A percentile compares a stretch with the other conserved stretches of the same genome.
phyloP scores from a whole-genome alignment of 192 early-diverging fungal species.

The Coemansia sp. region DNA sequence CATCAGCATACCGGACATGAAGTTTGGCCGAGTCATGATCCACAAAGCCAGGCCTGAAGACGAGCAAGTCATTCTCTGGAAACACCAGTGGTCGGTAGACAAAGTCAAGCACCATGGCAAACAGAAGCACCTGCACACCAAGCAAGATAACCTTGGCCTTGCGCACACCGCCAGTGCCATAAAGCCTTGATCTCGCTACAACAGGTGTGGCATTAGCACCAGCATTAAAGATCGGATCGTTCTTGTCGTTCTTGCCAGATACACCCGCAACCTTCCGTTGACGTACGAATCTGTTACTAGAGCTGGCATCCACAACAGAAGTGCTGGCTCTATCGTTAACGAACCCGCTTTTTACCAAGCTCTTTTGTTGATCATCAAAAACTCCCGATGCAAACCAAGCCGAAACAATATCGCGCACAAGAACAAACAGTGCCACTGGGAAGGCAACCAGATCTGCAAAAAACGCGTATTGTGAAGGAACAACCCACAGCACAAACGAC shows the following conservation, averaged over 20 bases:
- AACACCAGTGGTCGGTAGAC: slow-evolving; percentile 45
- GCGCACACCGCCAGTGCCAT: slow-evolving; percentile 4
- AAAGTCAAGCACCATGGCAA: slow-evolving; percentile 52
- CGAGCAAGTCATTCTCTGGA: slow-evolving; percentile 27
- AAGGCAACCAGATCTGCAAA: slow-evolving; percentile 47
- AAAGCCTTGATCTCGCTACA: neutral
- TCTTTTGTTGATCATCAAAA: slow-evolving; percentile 2
- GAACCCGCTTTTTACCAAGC: neutral
- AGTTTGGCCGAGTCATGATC: slow-evolving; percentile 45
- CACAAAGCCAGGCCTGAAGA: slow-evolving; percentile 47
- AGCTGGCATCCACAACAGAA: neutral
- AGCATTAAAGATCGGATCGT: slow-evolving; percentile 2
- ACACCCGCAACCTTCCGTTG: neutral
- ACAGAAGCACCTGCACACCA: slow-evolving; percentile 26
- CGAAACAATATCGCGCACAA: slow-evolving; percentile 33
- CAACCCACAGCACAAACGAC: slow-evolving; percentile 43
- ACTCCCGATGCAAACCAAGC: slow-evolving; percentile 14
- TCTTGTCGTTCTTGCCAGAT: neutral
- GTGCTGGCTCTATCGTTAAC: neutral
- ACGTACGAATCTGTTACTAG: neutral
- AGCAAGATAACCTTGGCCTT: slow-evolving; percentile 19
- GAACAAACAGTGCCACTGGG: slow-evolving; percentile 36
- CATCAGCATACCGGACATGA: slow-evolving; percentile 40
- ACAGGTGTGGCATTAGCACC: neutral
- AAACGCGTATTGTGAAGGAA: slow-evolving; percentile 35